Conservation (phyloP, 2,329 filamentous ascomycete species). For the Xylaria sp. region DNA sequence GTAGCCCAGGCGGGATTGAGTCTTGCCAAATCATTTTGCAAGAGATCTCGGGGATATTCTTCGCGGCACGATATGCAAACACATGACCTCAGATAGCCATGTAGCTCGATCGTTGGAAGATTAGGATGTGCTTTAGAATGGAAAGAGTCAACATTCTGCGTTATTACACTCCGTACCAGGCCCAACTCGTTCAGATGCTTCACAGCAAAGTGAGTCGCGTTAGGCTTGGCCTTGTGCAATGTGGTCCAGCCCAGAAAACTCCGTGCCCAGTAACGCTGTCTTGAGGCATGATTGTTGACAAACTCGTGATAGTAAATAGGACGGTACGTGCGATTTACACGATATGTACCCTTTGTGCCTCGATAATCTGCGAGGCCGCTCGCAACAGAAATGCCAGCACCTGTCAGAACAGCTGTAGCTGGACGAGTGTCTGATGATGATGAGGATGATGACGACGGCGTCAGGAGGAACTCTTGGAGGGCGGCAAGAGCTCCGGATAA, state of each 20-base stretch:
- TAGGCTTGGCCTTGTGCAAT: constrained; percentile 71
- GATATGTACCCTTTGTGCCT: constrained; percentile 84
- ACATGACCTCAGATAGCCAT: constrained; percentile 79
- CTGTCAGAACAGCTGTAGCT: constrained; percentile 55
- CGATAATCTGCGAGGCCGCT: constrained; percentile 92
- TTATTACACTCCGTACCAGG: constrained; percentile 71
- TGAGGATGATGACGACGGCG: constrained; percentile 41
- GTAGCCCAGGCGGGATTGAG: constrained; percentile 84
- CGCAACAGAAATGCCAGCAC: constrained; percentile 88
- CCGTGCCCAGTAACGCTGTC: constrained; percentile 92
- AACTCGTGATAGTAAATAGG: constrained; percentile 96
- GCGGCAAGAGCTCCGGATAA: constrained; percentile 70
- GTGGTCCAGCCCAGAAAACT: constrained; percentile 91
- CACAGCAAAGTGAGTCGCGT: constrained; percentile 73
- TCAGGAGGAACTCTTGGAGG: constrained; percentile 68
- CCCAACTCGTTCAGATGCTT: constrained; percentile 66
- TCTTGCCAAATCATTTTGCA: constrained; percentile 68
- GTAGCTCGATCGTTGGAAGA: constrained; percentile 74
- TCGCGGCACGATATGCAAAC: constrained; percentile 74
- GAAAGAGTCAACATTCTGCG: constrained; percentile 97
- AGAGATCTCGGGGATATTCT: constrained; percentile 64
- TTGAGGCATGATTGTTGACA: constrained; percentile 68
- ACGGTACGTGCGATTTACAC: constrained; percentile 80
- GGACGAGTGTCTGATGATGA: constrained; percentile 43
- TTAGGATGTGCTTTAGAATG: constrained; percentile 71